These are phyloP conservation scores for Vigna nakashimae DNA, from an alignment of 306 rosid species.

Conservation along the genomic window DNA sequence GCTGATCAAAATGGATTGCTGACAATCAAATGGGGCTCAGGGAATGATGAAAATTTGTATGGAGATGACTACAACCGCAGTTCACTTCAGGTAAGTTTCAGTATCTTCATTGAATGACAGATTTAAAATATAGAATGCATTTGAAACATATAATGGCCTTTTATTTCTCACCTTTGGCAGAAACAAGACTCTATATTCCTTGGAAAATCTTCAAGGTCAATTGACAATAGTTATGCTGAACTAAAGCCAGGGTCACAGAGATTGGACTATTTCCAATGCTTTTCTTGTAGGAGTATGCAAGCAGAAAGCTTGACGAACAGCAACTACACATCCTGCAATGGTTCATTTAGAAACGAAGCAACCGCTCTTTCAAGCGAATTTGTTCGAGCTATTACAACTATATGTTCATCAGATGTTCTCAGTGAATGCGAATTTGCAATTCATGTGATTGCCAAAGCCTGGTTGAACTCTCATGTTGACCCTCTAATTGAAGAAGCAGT, in stretches of 20 bases:
- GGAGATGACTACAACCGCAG: slow-evolving; percentile 44
- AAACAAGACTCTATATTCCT: slow-evolving; percentile 35
- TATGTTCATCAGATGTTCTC: slow-evolving; percentile 61
- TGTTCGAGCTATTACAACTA: slow-evolving; percentile 51
- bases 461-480: slow-evolving; percentile 66
- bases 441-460: slow-evolving; percentile 62
- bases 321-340: slow-evolving; percentile 39
- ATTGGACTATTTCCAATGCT: slow-evolving; percentile 52
- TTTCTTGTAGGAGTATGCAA: slow-evolving; percentile 56
- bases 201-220: slow-evolving; percentile 50
- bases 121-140: slow-evolving; percentile 1
- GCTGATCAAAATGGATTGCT: slow-evolving; percentile 40
- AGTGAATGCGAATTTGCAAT: slow-evolving; percentile 63
- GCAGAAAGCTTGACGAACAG: slow-evolving; percentile 51
- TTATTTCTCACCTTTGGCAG: slow-evolving; percentile 49
- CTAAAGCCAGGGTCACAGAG: slow-evolving; percentile 49
- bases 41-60: slow-evolving; percentile 40
- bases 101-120: slow-evolving; percentile 24
- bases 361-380: slow-evolving; percentile 55
- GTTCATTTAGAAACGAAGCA: slow-evolving; percentile 45
- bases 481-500: slow-evolving; percentile 58
- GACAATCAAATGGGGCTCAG: slow-evolving; percentile 39
- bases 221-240: slow-evolving; percentile 42
- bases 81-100: slow-evolving; percentile 56
- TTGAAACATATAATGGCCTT: slow-evolving; percentile 17